Evolutionary conservation across 73 alveolate species (phyloP), one percentile per base, ranked within the genome.

Genomic region (Tetrahymena thermophila): DNA sequence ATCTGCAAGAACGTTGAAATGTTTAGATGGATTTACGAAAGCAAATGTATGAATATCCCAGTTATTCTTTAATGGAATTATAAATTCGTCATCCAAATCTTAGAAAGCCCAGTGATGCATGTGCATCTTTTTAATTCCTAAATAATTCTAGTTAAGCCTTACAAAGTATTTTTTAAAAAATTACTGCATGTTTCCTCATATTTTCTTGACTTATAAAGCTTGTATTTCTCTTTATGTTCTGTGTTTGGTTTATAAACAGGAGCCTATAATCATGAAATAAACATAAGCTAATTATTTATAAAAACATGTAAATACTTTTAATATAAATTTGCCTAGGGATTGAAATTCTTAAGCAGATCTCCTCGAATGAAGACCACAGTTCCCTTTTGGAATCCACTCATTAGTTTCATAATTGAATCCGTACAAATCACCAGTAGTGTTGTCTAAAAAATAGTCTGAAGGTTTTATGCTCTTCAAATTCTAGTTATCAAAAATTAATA

Each of bases 11-110:
- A 96, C 95, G 83, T 95, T 96, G 94, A 98, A 98, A 93, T 98
- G 93, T 21, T 94, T 94, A 35, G 84, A 43, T 15, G 96, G 96
- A 93, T 97, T 97, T 13, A 98, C 96, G 21, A 98, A 97, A 93
- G 97, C 97, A 85, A 98, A 95, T 58, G 98, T 98, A 95, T 98
- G 99, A 1, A 99, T 98, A 95, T 98, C 99, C 99, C 99, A 98
- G 34, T 97, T 95, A 93, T 97, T 98, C 35, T 97, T 96, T 50
- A 95, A 97, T 56, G 97, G 97, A 28, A 95, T 99, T 50, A 97
- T 96, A 93, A 98, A 98, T 94, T 98, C 99, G 85, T 71, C 56
- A 31, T 98, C 98, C 85, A 98, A 35, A 84, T 56, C 95, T 85
- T 83, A 37, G 44, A 94, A 84, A 25, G 93, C 84, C 50, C 71